A percentile compares a stretch with the other conserved stretches of the same genome.
These are phyloP conservation scores for Candida awuae DNA, from an alignment of 805 yeast genomes.

Conservation along the genomic window DNA sequence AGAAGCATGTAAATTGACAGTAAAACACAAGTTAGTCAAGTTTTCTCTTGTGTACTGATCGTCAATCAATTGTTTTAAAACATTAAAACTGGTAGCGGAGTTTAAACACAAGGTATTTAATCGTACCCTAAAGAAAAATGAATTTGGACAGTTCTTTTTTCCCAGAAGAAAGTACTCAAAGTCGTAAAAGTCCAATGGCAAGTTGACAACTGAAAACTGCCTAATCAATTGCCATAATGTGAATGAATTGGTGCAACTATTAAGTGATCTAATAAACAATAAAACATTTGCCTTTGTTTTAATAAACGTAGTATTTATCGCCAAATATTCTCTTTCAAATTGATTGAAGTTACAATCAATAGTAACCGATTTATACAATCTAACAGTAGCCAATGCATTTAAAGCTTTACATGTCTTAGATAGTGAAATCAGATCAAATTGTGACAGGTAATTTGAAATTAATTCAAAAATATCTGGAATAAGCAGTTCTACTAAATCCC, in stretches of 20 bases:
- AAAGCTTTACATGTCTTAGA: conserved; percentile 9
- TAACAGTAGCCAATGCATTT: conserved; percentile 7
- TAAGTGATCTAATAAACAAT: conserved; percentile 2
- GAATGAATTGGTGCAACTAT: neutral
- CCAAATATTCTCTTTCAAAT: conserved; percentile 22
- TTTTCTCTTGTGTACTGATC: conserved; percentile 5
- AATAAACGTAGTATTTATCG: conserved; percentile 5
- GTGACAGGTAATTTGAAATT: conserved; percentile 16
- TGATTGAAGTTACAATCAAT: conserved; percentile 19
- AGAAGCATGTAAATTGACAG: conserved; percentile 5
- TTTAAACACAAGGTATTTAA: conserved; percentile 6
- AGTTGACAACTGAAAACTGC: conserved; percentile 12
- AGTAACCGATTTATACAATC: conserved; percentile 18
- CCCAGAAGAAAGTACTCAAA: conserved; percentile 16
- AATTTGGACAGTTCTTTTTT: neutral
- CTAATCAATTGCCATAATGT: conserved; percentile 3
- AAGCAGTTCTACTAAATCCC: conserved; percentile 1
- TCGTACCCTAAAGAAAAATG: conserved; percentile 2
- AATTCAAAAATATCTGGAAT: conserved; percentile 19
- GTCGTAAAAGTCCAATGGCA: conserved; percentile 25
- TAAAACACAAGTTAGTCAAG: conserved; percentile 4
- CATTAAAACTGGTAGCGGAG: conserved; percentile 12
- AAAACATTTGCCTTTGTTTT: conserved; percentile 10
- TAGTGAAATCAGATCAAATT: conserved; percentile 21
- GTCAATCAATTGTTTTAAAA: conserved; percentile 10